phyloP scores from a whole-genome alignment of 2,329 filamentous ascomycete genomes.

The Microsporum audouinii region DNA sequence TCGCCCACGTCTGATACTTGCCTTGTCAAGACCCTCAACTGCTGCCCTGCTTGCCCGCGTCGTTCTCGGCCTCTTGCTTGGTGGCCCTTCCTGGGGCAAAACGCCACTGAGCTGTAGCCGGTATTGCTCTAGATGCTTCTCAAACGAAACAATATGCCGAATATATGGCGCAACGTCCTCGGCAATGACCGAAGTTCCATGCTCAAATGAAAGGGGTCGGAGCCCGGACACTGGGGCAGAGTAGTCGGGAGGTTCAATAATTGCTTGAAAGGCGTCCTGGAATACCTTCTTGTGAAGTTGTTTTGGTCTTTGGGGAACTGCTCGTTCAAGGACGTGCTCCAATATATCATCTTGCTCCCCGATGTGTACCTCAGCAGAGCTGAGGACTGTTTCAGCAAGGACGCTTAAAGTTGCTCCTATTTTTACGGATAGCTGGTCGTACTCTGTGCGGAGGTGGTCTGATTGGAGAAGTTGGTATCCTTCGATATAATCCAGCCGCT shows the following conservation, averaged over 20 bases:
- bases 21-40: constrained; percentile 60
- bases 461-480: constrained; percentile 44
- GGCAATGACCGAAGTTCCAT: constrained; percentile 52
- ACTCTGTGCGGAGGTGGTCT: constrained; percentile 35
- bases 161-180: constrained; percentile 81
- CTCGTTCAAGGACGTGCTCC: constrained; percentile 23
- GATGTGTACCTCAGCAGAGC: constrained; percentile 1
- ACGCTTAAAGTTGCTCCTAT: constrained; percentile 25
- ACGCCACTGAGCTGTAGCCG: constrained; percentile 52
- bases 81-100: constrained; percentile 45
- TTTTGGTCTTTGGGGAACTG: constrained; percentile 13
- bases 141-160: constrained; percentile 70
- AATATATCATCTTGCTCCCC: constrained; percentile 21
- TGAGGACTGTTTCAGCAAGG: constrained; percentile 20
- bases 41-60: constrained; percentile 67
- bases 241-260: constrained; percentile 34
- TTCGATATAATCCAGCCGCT: constrained; percentile 45
- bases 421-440: constrained; percentile 28
- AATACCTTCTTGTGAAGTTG: constrained; percentile 31
- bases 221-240: constrained; percentile 26
- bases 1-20: constrained; percentile 54
- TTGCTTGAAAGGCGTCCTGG: constrained; percentile 40
- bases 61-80: constrained; percentile 51
- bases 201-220: constrained; percentile 61
- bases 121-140: constrained; percentile 58